A percentile compares a stretch with the other conserved stretches of the same genome.
Evolutionary conservation across 768 basidiomycete genomes (phyloP).

Genomic region (Kwoniella sp.): DNA sequence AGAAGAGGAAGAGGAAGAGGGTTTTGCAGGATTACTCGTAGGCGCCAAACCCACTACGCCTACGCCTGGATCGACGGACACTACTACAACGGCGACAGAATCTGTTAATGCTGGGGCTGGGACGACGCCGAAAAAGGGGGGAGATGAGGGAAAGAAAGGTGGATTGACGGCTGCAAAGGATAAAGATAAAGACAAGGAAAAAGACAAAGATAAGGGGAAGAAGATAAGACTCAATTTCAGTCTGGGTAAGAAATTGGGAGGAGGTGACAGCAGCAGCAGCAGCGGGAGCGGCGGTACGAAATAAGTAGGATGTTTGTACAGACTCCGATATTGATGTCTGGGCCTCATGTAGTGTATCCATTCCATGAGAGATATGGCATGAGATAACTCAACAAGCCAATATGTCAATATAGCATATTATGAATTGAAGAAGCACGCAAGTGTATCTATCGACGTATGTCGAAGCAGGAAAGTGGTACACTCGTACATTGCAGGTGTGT

Average conservation of each 20-base stretch:
- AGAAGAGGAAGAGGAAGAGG: conserved; percentile 68
- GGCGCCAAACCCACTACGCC: conserved; percentile 10
- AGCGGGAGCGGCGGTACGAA: background rate
- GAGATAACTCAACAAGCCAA: too few relatives aligned
- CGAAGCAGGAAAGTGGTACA: too few relatives aligned
- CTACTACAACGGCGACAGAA: conserved; percentile 10
- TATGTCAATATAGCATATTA: too few relatives aligned
- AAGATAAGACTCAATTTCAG: conserved; percentile 48
- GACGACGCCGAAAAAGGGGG: background rate
- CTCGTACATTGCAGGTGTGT: too few relatives aligned
- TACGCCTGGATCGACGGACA: background rate
- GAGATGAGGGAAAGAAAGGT: conserved; percentile 6
- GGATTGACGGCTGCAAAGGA: conserved; percentile 7
- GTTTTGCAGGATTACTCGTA: conserved; percentile 42
- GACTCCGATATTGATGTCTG: too few relatives aligned
- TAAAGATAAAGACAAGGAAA: background rate
- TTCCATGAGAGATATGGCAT: too few relatives aligned
- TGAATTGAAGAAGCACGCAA: too few relatives aligned
- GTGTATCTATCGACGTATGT: too few relatives aligned
- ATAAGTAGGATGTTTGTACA: too few relatives aligned
- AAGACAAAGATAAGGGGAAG: conserved; percentile 34
- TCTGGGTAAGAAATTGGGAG: conserved; percentile 33
- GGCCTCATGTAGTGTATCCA: too few relatives aligned
- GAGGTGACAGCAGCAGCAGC: conserved; percentile 10
- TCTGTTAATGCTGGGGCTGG: background rate